Evolutionary conservation across 768 basidiomycete species (phyloP).

Genomic region (Nidularia sp.): DNA sequence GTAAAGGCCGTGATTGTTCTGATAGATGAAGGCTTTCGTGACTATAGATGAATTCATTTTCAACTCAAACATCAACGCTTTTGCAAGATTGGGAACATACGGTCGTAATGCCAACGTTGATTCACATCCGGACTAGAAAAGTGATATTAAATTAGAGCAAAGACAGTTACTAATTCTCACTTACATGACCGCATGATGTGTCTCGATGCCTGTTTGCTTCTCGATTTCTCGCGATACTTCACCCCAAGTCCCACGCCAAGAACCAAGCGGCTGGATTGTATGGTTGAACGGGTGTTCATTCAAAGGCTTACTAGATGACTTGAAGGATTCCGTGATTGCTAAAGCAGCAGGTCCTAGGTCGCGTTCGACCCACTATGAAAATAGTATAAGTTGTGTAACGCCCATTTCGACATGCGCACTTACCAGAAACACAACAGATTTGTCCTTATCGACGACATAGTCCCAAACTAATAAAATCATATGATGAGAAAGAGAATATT

Average conservation of each 20-base stretch:
- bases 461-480: constrained; percentile 4
- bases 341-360: constrained; percentile 5
- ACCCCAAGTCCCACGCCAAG: constrained; percentile 10
- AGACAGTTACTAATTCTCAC: background rate
- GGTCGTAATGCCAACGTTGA: background rate
- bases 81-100: background rate
- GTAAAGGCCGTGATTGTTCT: constrained; percentile 9
- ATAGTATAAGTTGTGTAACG: background rate
- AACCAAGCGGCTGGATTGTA: constrained; percentile 8
- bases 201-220: constrained; percentile 9
- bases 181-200: constrained; percentile 5
- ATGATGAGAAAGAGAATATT: background rate
- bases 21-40: constrained; percentile 9
- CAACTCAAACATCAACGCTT: background rate
- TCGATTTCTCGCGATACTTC: constrained; percentile 9
- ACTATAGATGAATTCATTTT: background rate
- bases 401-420: background rate
- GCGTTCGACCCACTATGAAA: constrained; percentile 7
- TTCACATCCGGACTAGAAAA: background rate
- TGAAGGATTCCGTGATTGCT: constrained; percentile 6
- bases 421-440: constrained; percentile 9
- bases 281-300: constrained; percentile 2
- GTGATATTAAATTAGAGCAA: background rate
- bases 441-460: constrained; percentile 7
- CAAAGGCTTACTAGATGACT: constrained; percentile 1